Evolutionary conservation across 106 monocot species (phyloP).

Genomic region (Narthecium ossifragum): DNA sequence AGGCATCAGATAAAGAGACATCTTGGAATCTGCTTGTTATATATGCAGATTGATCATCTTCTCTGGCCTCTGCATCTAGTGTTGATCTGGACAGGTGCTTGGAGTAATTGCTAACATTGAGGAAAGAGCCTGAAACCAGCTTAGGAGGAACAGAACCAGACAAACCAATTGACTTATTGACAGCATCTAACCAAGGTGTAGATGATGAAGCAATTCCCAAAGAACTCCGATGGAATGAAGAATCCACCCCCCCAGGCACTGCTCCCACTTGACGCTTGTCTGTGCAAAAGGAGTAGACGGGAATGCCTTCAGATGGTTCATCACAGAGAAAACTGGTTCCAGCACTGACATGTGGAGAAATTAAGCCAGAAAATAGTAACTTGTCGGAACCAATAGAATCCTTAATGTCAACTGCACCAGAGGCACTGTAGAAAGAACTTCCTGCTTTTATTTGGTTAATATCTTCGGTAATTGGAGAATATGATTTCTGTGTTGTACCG

Average conservation of each 20-base stretch:
- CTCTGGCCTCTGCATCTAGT: constrained; percentile 27
- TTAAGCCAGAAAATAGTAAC: constrained; percentile 69
- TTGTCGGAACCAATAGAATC: constrained; percentile 64
- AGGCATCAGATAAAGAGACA: constrained; percentile 48
- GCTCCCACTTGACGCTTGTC: constrained; percentile 34
- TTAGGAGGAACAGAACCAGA: constrained; percentile 66
- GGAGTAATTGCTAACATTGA: constrained; percentile 39
- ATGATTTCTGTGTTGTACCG: constrained; percentile 10
- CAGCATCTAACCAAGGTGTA: constrained; percentile 46
- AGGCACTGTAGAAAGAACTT: constrained; percentile 27
- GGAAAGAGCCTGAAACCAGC: constrained; percentile 73
- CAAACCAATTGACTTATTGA: constrained; percentile 42
- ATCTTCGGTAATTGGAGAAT: constrained; percentile 24
- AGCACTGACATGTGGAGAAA: constrained; percentile 50
- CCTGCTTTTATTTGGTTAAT: constrained; percentile 28
- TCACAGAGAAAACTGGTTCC: constrained; percentile 71
- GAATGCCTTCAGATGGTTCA: constrained; percentile 80
- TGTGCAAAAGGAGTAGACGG: constrained; percentile 61
- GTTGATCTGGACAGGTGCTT: constrained; percentile 22
- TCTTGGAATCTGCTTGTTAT: constrained; percentile 63
- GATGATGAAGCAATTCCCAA: constrained; percentile 42
- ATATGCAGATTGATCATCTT: constrained; percentile 41
- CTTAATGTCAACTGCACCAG: constrained; percentile 26
- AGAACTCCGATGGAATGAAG: constrained; percentile 44
- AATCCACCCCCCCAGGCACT: constrained; percentile 27